Percentiles rank a stretch among this genome's conserved stretches.
Evolutionary conservation across 305 asterid species (phyloP).

Genomic region (Ajuga reptans): DNA sequence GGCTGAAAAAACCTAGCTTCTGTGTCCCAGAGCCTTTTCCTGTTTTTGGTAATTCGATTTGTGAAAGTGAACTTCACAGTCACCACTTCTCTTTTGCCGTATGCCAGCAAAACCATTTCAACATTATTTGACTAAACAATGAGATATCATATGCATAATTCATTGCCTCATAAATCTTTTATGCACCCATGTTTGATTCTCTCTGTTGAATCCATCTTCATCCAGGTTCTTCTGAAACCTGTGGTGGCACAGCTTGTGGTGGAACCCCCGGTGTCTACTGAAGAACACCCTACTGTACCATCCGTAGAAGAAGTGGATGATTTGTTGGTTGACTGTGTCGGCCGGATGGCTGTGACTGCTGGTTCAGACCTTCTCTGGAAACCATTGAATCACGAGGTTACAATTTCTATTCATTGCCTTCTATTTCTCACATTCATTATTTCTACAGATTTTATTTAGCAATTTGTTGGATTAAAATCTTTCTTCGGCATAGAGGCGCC

Average conservation of each 20-base stretch:
- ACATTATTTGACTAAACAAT: too few species aligned
- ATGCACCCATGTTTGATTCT: background rate
- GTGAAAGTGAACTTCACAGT: too few species aligned
- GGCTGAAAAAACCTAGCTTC: background rate
- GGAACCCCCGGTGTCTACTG: conserved; percentile 57
- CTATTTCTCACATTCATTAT: background rate
- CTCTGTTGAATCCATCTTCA: conserved; percentile 3
- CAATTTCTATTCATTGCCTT: background rate
- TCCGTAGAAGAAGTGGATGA: conserved; percentile 67
- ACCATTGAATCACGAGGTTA: conserved; percentile 87
- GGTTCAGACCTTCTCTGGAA: conserved; percentile 91
- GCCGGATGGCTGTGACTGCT: conserved; percentile 93
- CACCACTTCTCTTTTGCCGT: too few species aligned
- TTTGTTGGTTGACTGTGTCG: conserved; percentile 57
- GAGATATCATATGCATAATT: background rate
- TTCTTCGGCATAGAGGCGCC: too few species aligned
- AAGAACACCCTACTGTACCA: conserved; percentile 43
- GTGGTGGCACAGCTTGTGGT: conserved; percentile 61
- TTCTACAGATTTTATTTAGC: background rate
- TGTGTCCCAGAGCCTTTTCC: too few species aligned
- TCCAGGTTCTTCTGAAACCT: conserved; percentile 76
- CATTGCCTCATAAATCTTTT: background rate
- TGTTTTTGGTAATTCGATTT: too few species aligned
- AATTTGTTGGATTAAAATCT: background rate
- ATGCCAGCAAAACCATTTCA: too few species aligned